Base-by-base conservation (phyloP, 1,284 basidiomycete genomes). In the Cystobasidium sp. region DNA sequence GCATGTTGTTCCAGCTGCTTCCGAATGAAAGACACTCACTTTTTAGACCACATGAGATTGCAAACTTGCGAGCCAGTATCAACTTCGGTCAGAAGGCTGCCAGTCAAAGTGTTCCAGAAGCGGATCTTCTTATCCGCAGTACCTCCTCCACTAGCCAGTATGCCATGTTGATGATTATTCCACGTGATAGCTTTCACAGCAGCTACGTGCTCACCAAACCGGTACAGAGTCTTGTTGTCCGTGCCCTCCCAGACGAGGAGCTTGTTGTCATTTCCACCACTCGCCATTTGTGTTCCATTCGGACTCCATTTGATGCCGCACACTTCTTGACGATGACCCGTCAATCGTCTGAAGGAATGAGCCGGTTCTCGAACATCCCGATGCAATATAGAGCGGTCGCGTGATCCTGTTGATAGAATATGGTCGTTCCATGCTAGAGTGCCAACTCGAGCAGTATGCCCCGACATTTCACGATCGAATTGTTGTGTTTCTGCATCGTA, bases 231-330 rank as follows among this genome's bases (percentile, higher is more conserved):
- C 37, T 78, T 75, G 63, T 80, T 62, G 22, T 58, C 20, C 7
- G 65, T 53, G 1, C 51, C 67, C 37, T 97, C 94, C 94, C 96
- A 99, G 69, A 99, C 93, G 79, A 93, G 94, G 9, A 99, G 90
- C 84, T 97, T 96, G 84, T 99, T 99, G 84, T 99, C 97, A 83
- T 99, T 99, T 0, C 96, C 96, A 0, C 97, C 96, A 76, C 91
- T 94, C 4, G 96, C 96, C 1, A 99, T 87, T 77, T 89, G 89
- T 66, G 90, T 90, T 76, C 80, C 78, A 79, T 80, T 52, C 76
- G 86, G 84, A 79, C 91, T 95, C 96, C 95, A 99, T 75, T 93
- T 91, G 58, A 99, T 84, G 0, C 97, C 96, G 81, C 97, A 99
- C 3, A 99, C 94, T 82, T 99, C 96, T 81, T 99, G 97, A 62